These are phyloP conservation scores for Tetrapisispora nanseiensis DNA, from an alignment of 805 yeast species.

Conservation along the genomic window DNA sequence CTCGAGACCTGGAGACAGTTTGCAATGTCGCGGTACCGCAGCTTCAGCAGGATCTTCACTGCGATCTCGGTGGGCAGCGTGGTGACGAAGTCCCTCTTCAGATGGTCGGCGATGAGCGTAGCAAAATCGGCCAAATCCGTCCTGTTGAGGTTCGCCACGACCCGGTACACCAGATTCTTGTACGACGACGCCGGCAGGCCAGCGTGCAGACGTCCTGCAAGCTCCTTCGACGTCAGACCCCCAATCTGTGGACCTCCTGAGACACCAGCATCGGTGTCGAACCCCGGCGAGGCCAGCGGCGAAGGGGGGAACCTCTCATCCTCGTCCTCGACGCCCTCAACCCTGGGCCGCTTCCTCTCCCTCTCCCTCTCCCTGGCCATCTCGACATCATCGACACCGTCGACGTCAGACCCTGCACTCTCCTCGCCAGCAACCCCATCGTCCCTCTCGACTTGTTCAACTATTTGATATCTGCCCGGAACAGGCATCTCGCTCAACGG, in stretches of 20 bases:
- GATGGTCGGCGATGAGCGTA: slow-evolving; percentile 24
- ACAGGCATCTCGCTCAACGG: background rate
- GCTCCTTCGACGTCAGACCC: background rate
- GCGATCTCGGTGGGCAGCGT: slow-evolving; percentile 69
- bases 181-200: slow-evolving; percentile 8
- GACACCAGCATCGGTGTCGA: slow-evolving; percentile 7
- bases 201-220: background rate
- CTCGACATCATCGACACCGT: background rate
- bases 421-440: background rate
- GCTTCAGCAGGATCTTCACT: slow-evolving; percentile 48
- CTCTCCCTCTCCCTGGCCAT: background rate
- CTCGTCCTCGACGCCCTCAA: background rate
- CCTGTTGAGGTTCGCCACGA: slow-evolving; percentile 7
- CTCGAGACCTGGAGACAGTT: slow-evolving; percentile 54
- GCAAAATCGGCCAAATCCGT: slow-evolving; percentile 26
- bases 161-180: slow-evolving; percentile 3
- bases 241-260: background rate
- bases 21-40: slow-evolving; percentile 55
- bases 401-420: background rate
- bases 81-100: slow-evolving; percentile 65
- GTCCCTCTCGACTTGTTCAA: background rate
- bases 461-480: background rate
- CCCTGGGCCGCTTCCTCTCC: background rate
- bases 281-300: slow-evolving; percentile 28
- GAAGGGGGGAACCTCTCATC: slow-evolving; percentile 26